These are phyloP conservation scores for Phytophthora citrophthora DNA, from an alignment of 352 stramenopile genomes.

Conservation along the genomic window DNA sequence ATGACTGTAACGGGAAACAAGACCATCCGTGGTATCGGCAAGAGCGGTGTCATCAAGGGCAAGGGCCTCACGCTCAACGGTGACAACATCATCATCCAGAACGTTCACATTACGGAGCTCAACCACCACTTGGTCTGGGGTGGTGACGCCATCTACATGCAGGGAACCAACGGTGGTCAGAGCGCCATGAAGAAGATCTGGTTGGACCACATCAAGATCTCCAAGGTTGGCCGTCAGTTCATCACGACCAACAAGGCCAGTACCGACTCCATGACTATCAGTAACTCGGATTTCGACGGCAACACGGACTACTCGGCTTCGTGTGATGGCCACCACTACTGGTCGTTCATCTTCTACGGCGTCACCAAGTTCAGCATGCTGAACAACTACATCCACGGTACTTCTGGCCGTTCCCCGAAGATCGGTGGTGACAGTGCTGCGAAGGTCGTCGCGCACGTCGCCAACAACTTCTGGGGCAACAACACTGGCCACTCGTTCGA, in stretches of 20 bases:
- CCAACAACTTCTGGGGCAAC: slow-evolving; percentile 48
- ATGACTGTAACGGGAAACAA: slow-evolving; percentile 45
- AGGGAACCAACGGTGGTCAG: not conserved
- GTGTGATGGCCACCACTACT: slow-evolving; percentile 62
- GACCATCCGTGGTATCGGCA: slow-evolving; percentile 48
- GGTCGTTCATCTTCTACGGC: slow-evolving; percentile 52
- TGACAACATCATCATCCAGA: slow-evolving; percentile 58
- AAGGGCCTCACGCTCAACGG: slow-evolving; percentile 44
- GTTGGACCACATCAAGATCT: slow-evolving; percentile 49
- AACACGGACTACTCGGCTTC: slow-evolving; percentile 44
- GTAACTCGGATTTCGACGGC: slow-evolving; percentile 32
- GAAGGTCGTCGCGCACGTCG: slow-evolving; percentile 34
- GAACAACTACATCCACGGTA: slow-evolving; percentile 46
- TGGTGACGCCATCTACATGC: slow-evolving; percentile 38
- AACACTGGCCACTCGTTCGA: slow-evolving; percentile 47
- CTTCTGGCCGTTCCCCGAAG: slow-evolving; percentile 38
- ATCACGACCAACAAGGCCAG: slow-evolving; percentile 41
- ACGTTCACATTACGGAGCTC: slow-evolving; percentile 58
- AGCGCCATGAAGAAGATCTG: slow-evolving; percentile 33
- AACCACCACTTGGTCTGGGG: slow-evolving; percentile 55
- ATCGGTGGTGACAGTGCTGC: slow-evolving; percentile 8
- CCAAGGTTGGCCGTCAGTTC: slow-evolving; percentile 41
- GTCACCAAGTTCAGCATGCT: slow-evolving; percentile 42
- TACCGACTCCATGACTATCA: slow-evolving; percentile 49
- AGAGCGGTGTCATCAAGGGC: slow-evolving; percentile 45